phyloP scores from a whole-genome alignment of 2,329 filamentous ascomycete genomes.

The Pleomassaria siparia region DNA sequence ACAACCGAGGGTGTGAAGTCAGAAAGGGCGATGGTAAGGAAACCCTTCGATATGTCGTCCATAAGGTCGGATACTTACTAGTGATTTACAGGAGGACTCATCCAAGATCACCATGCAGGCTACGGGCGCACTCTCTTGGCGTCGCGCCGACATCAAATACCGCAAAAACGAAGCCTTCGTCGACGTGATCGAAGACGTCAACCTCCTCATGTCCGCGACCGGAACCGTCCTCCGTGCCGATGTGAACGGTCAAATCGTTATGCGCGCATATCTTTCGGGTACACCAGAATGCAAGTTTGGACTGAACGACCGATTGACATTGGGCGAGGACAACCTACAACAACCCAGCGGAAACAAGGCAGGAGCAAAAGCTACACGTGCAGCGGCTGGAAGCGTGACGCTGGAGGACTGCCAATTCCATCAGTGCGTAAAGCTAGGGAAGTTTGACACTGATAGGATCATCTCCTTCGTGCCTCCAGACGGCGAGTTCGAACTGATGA shows the following conservation, averaged over 20 bases:
- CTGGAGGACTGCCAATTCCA: slow-evolving; percentile 99
- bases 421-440: slow-evolving; percentile 95
- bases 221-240: slow-evolving; percentile 93
- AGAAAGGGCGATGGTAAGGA: slow-evolving; percentile 64
- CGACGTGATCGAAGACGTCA: slow-evolving; percentile 98
- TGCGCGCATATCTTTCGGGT: slow-evolving; percentile 95
- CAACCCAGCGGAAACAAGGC: slow-evolving; percentile 72
- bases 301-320: slow-evolving; percentile 87
- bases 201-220: slow-evolving; percentile 97
- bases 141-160: slow-evolving; percentile 96
- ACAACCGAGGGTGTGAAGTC: slow-evolving; percentile 98
- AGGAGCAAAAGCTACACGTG: slow-evolving; percentile 87
- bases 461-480: slow-evolving; percentile 97
- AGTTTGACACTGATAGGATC: slow-evolving; percentile 94
- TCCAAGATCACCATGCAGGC: slow-evolving; percentile 99
- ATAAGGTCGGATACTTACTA: slow-evolving; percentile 12
- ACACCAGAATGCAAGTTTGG: slow-evolving; percentile 99
- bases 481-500: slow-evolving; percentile 98
- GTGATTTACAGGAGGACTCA: slow-evolving; percentile 68
- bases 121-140: slow-evolving; percentile 94
- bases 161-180: slow-evolving; percentile 99
- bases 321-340: slow-evolving; percentile 68
- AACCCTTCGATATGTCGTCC: neutral
- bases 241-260: slow-evolving; percentile 95
- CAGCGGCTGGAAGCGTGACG: slow-evolving; percentile 91